Conservation (phyloP, 345 rosid genomes). For the Rhizophora apiculata region DNA sequence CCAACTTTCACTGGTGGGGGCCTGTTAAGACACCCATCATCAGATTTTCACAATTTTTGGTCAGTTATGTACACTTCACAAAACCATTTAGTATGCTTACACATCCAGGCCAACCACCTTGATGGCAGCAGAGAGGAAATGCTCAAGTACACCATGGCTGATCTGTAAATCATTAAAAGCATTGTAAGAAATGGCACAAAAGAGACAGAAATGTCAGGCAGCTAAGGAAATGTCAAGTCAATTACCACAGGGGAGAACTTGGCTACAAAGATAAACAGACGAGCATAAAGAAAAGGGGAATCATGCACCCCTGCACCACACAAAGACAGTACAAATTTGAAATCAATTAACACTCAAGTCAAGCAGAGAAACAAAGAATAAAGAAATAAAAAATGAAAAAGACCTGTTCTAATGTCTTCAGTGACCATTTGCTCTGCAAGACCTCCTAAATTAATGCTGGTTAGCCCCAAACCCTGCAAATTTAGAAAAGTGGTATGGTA, state of each 20-base stretch:
- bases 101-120: conserved; percentile 63
- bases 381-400: conserved; percentile 10
- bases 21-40: conserved; percentile 38
- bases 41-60: conserved; percentile 17
- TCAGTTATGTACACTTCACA: conserved; percentile 7
- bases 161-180: conserved; percentile 45
- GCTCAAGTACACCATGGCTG: conserved; percentile 59
- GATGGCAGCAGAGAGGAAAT: conserved; percentile 70
- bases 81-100: conserved; percentile 44
- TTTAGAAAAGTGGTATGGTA: conserved; percentile 13
- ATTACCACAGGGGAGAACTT: conserved; percentile 85
- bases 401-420: conserved; percentile 65
- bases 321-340: conserved; percentile 19
- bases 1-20: conserved; percentile 92
- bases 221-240: conserved; percentile 19
- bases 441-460: conserved; percentile 44
- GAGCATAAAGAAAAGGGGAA: conserved; percentile 91
- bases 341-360: neutral
- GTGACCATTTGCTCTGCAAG: conserved; percentile 66
- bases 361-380: neutral
- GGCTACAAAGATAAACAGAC: conserved; percentile 65
- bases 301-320: conserved; percentile 72
- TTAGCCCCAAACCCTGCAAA: conserved; percentile 55
- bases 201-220: conserved; percentile 5
- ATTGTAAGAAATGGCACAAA: conserved; percentile 13